phyloP scores from a whole-genome alignment of 1,284 basidiomycete species.

The Meripilus lineatus region DNA sequence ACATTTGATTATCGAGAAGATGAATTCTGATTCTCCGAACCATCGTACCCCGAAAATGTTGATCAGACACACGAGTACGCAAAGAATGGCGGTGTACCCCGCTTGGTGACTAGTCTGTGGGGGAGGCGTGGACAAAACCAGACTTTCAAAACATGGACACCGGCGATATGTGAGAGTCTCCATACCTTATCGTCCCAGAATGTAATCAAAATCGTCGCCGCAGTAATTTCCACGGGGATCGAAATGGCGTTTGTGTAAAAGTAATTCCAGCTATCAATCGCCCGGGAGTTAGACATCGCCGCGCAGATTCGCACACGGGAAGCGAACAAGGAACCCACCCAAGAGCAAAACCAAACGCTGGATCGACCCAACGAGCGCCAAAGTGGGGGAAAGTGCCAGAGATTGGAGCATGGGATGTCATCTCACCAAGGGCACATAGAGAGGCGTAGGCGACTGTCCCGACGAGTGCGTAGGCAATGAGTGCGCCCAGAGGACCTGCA shows the following conservation, averaged over 20 bases:
- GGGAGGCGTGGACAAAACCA: background rate
- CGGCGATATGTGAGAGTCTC: conserved; percentile 1
- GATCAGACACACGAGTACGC: conserved; percentile 56
- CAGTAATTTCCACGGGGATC: conserved; percentile 72
- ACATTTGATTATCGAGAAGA: conserved; percentile 63
- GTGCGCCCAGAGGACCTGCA: conserved; percentile 57
- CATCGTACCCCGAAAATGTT: conserved; percentile 75
- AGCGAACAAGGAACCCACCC: conserved; percentile 18
- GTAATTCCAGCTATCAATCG: conserved; percentile 33
- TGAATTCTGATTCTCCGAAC: conserved; percentile 49
- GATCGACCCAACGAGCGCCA: conserved; percentile 71
- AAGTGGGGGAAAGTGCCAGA: conserved; percentile 74
- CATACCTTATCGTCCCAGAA: conserved; percentile 72
- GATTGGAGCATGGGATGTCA: conserved; percentile 68
- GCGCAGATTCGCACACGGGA: background rate
- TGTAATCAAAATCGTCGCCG: conserved; percentile 66
- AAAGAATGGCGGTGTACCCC: conserved; percentile 62
- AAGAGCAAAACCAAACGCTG: conserved; percentile 67
- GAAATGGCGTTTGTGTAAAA: conserved; percentile 55
- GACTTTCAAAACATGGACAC: background rate
- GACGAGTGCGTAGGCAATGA: conserved; percentile 57
- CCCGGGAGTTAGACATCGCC: background rate
- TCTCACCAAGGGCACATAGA: conserved; percentile 62
- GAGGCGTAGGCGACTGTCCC: conserved; percentile 63
- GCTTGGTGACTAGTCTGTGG: conserved; percentile 44